Percentiles rank a stretch among this genome's conserved stretches.
Evolutionary conservation across 192 early-diverging fungal genomes (phyloP).

Genomic region (Rhizoclosmatium globosum): DNA sequence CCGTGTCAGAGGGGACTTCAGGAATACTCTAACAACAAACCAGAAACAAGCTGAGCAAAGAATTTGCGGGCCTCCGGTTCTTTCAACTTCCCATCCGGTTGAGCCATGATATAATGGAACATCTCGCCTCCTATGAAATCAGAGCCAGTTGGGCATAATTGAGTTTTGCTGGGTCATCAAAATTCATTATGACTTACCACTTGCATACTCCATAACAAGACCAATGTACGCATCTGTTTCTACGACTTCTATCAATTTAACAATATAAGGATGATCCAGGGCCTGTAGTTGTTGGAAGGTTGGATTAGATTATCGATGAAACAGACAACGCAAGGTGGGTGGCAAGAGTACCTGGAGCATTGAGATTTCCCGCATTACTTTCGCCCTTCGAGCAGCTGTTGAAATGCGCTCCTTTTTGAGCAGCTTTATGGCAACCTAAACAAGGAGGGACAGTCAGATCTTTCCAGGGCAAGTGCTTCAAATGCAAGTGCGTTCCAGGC

Average conservation of each 20-base stretch:
- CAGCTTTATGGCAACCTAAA: slow-evolving; percentile 87
- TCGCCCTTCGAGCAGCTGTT: slow-evolving; percentile 34
- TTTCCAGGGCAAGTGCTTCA: too few species aligned
- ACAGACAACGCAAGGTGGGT: background rate
- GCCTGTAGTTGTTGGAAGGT: slow-evolving; percentile 12
- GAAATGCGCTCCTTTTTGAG: slow-evolving; percentile 80
- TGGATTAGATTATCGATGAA: slow-evolving; percentile 8
- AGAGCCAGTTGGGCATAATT: background rate
- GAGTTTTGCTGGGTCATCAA: background rate
- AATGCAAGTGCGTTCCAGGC: too few species aligned
- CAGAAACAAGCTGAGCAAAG: slow-evolving; percentile 88
- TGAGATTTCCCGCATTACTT: slow-evolving; percentile 47
- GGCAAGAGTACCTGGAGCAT: slow-evolving; percentile 52
- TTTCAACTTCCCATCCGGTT: slow-evolving; percentile 81
- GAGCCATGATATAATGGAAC: slow-evolving; percentile 97
- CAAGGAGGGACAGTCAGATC: too few species aligned
- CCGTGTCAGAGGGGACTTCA: too few species aligned
- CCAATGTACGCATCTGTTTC: slow-evolving; percentile 98
- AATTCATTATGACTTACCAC: background rate
- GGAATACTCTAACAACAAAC: background rate
- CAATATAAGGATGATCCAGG: slow-evolving; percentile 81
- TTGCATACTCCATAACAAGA: slow-evolving; percentile 86
- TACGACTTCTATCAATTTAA: slow-evolving; percentile 92
- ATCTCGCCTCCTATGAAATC: slow-evolving; percentile 87
- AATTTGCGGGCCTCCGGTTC: slow-evolving; percentile 90